A percentile compares a stretch with the other conserved stretches of the same genome.
phyloP scores from a whole-genome alignment of 208 protist genomes.

The Balamuthia mandrillaris region DNA sequence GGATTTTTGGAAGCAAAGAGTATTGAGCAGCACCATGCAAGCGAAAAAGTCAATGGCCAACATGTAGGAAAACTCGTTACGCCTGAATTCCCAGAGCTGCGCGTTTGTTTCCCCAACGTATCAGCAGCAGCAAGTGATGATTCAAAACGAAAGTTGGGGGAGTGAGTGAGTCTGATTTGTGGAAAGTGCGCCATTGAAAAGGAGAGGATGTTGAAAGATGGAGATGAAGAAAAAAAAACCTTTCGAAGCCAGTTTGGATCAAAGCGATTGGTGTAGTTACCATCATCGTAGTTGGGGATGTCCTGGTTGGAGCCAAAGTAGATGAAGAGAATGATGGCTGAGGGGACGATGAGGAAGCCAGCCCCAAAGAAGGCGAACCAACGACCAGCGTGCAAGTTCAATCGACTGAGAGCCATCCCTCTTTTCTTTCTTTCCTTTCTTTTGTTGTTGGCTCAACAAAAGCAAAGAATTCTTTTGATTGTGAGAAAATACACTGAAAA shows the following conservation, averaged over 20 bases:
- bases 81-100: neutral
- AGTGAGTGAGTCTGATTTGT: neutral
- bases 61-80: neutral
- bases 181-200: neutral
- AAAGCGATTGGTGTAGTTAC: neutral
- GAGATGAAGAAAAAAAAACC: neutral
- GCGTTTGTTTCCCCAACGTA: neutral
- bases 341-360: too few relatives aligned
- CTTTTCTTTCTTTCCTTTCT: too few relatives aligned
- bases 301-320: slow-evolving; percentile 26
- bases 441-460: too few relatives aligned
- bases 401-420: too few relatives aligned
- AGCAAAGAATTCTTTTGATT: too few relatives aligned
- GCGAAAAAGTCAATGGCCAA: slow-evolving; percentile 22
- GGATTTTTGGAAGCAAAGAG: neutral
- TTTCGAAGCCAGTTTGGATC: too few relatives aligned
- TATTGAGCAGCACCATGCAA: neutral
- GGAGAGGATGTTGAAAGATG: neutral
- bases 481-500: too few relatives aligned
- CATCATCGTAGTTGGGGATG: neutral
- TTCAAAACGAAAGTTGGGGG: neutral
- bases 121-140: neutral
- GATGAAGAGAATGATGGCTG: neutral
- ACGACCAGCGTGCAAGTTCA: too few relatives aligned
- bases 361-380: too few relatives aligned